Evolutionary conservation across 192 early-diverging fungal genomes (phyloP).

Genomic region (Rhizoclosmatium globosum): DNA sequence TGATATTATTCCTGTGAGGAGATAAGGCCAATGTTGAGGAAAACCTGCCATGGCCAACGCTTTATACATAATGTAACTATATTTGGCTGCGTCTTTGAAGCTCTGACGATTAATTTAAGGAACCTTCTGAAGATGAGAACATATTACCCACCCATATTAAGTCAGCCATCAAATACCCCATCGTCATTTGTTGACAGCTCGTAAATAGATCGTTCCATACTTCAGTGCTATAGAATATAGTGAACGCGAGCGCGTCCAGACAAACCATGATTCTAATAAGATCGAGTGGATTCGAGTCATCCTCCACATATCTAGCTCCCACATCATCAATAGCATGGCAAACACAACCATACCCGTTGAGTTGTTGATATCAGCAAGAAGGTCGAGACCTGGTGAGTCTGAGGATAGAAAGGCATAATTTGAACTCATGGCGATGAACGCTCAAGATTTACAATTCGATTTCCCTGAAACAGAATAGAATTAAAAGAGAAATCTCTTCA

Average conservation of each 20-base stretch:
- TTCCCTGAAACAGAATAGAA: too few relatives aligned
- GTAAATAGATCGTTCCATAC: neutral
- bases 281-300: neutral
- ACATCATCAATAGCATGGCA: slow-evolving; percentile 8
- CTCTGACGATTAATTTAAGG: neutral
- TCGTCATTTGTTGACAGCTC: neutral
- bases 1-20: neutral
- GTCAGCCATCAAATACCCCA: neutral
- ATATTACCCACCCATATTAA: neutral
- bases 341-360: slow-evolving; percentile 17
- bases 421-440: too few relatives aligned
- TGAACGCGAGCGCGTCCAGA: slow-evolving; percentile 10
- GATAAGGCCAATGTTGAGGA: neutral
- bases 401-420: too few relatives aligned
- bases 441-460: too few relatives aligned
- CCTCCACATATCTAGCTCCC: neutral
- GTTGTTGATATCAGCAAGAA: neutral
- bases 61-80: slow-evolving; percentile 20
- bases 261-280: slow-evolving; percentile 1
- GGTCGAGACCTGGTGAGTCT: too few relatives aligned
- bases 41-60: neutral
- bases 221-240: neutral
- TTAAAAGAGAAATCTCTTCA: too few relatives aligned
- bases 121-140: too few relatives aligned
- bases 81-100: slow-evolving; percentile 23